A percentile compares a stretch with the other conserved stretches of the same genome.
Evolutionary conservation across 345 rosid species (phyloP).

Genomic region (Eucalyptus rudis): DNA sequence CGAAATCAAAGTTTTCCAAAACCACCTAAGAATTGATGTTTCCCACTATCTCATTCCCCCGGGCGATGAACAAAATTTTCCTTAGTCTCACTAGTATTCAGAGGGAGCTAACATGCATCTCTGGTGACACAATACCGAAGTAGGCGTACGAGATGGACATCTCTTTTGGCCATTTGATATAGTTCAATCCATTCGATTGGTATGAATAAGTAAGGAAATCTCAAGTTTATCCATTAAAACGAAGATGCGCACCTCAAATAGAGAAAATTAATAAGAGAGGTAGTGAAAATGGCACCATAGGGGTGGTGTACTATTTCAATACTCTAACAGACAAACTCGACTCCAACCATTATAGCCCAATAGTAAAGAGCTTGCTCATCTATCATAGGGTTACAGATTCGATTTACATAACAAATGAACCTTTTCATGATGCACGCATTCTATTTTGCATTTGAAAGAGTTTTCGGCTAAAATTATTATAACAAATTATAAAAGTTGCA

Average conservation of each 20-base stretch:
- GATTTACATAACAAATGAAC: not conserved
- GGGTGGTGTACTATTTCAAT: not conserved
- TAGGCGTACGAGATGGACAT: not conserved
- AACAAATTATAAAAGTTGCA: not conserved
- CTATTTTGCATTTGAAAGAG: not conserved
- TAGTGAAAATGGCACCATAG: not conserved
- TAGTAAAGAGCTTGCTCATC: not conserved
- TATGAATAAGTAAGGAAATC: not conserved
- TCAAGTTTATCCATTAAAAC: not conserved
- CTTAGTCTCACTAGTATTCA: not conserved
- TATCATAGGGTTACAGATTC: not conserved
- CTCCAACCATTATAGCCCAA: not conserved
- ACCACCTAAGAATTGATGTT: not conserved
- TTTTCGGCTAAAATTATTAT: not conserved
- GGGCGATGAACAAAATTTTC: not conserved
- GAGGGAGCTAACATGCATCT: not conserved
- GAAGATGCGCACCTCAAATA: not conserved
- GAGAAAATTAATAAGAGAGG: not conserved
- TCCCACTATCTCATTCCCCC: not conserved
- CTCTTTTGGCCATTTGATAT: not conserved
- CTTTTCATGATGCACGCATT: not conserved
- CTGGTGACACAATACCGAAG: not conserved
- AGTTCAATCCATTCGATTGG: not conserved
- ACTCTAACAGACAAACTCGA: not conserved
- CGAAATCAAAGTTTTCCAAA: not conserved